Evolutionary conservation across 1,139 yeast species (phyloP).

Genomic region (Williopsis jadinii): DNA sequence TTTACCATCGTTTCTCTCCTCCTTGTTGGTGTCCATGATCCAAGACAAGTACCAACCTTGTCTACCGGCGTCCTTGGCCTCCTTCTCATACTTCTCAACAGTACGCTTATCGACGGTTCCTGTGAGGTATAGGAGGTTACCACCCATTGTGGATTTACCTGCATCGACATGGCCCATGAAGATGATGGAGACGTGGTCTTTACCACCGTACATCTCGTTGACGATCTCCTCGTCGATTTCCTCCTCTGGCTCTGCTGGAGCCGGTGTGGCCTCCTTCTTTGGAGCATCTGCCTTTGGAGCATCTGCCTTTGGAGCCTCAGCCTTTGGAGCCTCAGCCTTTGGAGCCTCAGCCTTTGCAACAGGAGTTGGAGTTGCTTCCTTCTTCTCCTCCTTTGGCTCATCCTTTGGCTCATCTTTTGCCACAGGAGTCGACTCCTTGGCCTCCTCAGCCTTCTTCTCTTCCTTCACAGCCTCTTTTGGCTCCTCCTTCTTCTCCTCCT

Average conservation of each 20-base stretch:
- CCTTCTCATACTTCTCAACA: slow-evolving; percentile 96
- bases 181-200: slow-evolving; percentile 92
- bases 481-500: slow-evolving; percentile 17
- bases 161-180: slow-evolving; percentile 99
- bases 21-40: slow-evolving; percentile 99
- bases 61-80: slow-evolving; percentile 98
- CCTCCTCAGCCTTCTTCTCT: slow-evolving; percentile 8
- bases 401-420: slow-evolving; percentile 1
- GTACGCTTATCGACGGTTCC: slow-evolving; percentile 99
- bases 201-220: slow-evolving; percentile 91
- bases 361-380: slow-evolving; percentile 1
- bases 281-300: not conserved
- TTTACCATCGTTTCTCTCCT: slow-evolving; percentile 97
- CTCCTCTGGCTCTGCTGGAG: slow-evolving; percentile 60
- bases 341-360: slow-evolving; percentile 2
- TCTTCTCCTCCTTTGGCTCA: slow-evolving; percentile 3
- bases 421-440: not conserved
- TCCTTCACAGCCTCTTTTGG: slow-evolving; percentile 15
- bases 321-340: slow-evolving; percentile 2
- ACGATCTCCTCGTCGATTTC: slow-evolving; percentile 84
- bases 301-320: slow-evolving; percentile 4
- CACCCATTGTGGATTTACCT: slow-evolving; percentile 99
- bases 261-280: slow-evolving; percentile 15
- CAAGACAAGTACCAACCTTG: slow-evolving; percentile 99
- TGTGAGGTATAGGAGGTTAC: slow-evolving; percentile 84